A percentile compares a stretch with the other conserved stretches of the same genome.
Evolutionary conservation across 2,329 filamentous ascomycete genomes (phyloP).

Genomic region (Colletotrichum euphorbiae): DNA sequence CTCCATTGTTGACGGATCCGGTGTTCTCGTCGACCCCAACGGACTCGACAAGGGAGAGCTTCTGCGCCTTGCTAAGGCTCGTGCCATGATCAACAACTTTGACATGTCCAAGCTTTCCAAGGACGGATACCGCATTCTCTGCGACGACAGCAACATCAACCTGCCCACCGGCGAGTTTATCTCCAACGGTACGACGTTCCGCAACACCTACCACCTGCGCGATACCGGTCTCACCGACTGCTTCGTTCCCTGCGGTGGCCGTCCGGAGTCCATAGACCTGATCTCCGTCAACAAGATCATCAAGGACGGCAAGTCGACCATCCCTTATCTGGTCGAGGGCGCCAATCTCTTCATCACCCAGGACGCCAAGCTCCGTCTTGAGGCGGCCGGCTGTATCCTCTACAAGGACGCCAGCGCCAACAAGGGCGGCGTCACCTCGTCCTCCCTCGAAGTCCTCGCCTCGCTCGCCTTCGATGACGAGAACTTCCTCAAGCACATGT

Average conservation of each 20-base stretch:
- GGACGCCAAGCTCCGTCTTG: constrained; percentile 94
- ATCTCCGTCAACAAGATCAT: constrained; percentile 89
- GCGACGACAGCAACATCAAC: constrained; percentile 90
- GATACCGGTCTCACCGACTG: constrained; percentile 81
- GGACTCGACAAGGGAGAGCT: constrained; percentile 89
- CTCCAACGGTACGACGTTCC: constrained; percentile 93
- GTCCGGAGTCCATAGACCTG: constrained; percentile 95
- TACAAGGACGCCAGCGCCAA: constrained; percentile 99
- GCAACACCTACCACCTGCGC: constrained; percentile 96
- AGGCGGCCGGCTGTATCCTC: constrained; percentile 92
- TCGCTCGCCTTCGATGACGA: constrained; percentile 93
- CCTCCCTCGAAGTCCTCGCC: constrained; percentile 94
- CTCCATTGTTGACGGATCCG: constrained; percentile 94
- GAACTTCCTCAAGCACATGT: constrained; percentile 94
- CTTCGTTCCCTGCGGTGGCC: constrained; percentile 96
- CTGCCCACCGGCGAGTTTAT: constrained; percentile 89
- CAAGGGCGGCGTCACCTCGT: constrained; percentile 98
- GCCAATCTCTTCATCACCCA: constrained; percentile 99
- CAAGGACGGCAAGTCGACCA: constrained; percentile 84
- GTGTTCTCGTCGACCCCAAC: constrained; percentile 92
- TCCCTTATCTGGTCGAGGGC: constrained; percentile 97
- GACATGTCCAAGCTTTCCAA: constrained; percentile 86
- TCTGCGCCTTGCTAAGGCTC: constrained; percentile 83
- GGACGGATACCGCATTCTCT: constrained; percentile 89
- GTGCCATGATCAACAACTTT: constrained; percentile 90